Evolutionary conservation across 768 basidiomycete genomes (phyloP).

Genomic region (Hortiboletus flavorubellus): DNA sequence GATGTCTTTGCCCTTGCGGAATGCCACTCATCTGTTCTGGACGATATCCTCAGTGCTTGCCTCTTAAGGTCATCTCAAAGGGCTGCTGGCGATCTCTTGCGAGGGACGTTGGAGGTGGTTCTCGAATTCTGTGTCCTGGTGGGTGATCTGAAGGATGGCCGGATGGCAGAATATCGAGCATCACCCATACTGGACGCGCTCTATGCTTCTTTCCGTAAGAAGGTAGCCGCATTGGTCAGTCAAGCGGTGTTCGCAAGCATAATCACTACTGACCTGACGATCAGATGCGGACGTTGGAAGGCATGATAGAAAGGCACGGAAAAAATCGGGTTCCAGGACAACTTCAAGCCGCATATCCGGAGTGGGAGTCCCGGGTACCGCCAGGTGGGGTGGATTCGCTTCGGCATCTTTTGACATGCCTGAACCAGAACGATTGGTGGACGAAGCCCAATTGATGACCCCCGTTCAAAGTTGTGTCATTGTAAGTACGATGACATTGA

Average conservation of each 20-base stretch:
- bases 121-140: conserved; percentile 66
- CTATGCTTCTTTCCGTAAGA: conserved; percentile 49
- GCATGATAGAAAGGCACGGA: conserved; percentile 51
- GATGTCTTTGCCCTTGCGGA: conserved; percentile 73
- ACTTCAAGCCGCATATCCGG: conserved; percentile 22
- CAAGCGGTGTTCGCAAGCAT: neutral
- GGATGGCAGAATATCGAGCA: conserved; percentile 65
- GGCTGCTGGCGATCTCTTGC: conserved; percentile 60
- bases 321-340: conserved; percentile 19
- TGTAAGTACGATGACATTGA: conserved; percentile 6
- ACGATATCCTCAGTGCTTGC: conserved; percentile 75
- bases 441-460: neutral
- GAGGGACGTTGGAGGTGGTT: conserved; percentile 58
- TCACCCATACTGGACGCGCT: conserved; percentile 52
- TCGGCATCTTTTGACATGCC: conserved; percentile 49
- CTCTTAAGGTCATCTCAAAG: conserved; percentile 67
- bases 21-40: conserved; percentile 64
- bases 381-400: conserved; percentile 54
- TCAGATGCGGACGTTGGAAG: conserved; percentile 56
- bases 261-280: conserved; percentile 1
- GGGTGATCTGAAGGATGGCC: conserved; percentile 53
- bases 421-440: conserved; percentile 65
- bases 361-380: conserved; percentile 34
- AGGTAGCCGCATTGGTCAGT: conserved; percentile 58
- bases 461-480: neutral